Percentiles rank a stretch among this genome's conserved stretches.
Evolutionary conservation across 805 yeast genomes (phyloP).

Genomic region (Sporopachydermia lactativora): DNA sequence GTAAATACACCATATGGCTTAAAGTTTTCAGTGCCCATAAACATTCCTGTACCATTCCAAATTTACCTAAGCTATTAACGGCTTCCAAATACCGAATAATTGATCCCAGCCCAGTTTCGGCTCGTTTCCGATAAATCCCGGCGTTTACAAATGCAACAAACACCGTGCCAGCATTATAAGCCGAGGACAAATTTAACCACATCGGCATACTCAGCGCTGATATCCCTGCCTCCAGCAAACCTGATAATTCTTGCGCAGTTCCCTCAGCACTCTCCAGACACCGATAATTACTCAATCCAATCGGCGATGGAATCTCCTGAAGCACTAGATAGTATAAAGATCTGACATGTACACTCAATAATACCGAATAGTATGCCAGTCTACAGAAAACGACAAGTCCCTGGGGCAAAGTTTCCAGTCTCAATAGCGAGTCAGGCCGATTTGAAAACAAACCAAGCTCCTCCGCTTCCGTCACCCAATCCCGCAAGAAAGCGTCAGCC

Average conservation of each 20-base stretch:
- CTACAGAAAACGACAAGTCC: background rate
- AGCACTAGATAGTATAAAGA: background rate
- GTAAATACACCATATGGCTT: constrained; percentile 33
- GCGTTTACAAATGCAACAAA: constrained; percentile 28
- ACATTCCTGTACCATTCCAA: constrained; percentile 41
- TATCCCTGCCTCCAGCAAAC: constrained; percentile 11
- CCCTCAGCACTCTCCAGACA: constrained; percentile 21
- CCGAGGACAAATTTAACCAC: constrained; percentile 32
- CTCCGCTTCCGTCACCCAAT: constrained; percentile 13
- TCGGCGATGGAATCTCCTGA: background rate
- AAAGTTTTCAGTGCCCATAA: constrained; percentile 47
- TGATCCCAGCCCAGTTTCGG: constrained; percentile 8
- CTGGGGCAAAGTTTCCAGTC: background rate
- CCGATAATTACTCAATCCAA: constrained; percentile 5
- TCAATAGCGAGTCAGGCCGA: constrained; percentile 3
- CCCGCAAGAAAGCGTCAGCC: constrained; percentile 6
- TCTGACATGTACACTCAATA: background rate
- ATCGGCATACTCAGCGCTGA: constrained; percentile 30
- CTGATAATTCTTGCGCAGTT: constrained; percentile 19
- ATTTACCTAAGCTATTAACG: constrained; percentile 6
- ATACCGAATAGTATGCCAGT: background rate
- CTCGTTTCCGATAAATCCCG: constrained; percentile 19
- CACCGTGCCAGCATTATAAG: constrained; percentile 31
- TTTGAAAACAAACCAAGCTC: constrained; percentile 15
- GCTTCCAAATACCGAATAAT: constrained; percentile 13